Base-by-base conservation (phyloP, 2,329 filamentous ascomycete species). In the Penicillium concentricum region DNA sequence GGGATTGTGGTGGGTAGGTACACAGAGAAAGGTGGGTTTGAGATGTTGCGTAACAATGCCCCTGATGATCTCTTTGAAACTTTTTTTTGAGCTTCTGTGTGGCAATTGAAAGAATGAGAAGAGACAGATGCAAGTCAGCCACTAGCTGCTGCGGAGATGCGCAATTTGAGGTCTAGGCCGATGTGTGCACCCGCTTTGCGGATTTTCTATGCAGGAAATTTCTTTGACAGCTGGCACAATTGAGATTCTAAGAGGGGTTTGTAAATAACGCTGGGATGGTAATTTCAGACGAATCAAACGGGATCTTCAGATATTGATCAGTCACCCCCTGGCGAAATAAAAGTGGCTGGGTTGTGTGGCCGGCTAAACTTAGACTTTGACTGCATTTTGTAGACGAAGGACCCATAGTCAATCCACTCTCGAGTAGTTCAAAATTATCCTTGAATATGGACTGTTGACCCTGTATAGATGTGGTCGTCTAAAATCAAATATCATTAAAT, bases 51-150 rank as follows among this genome's bases (percentile, higher is more conserved):
- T 26, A 26, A 45, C 30, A 28, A 54, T 46, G 13, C 34, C 41
- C 52, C 44, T 22, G 52, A 18, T 46, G 16, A 32, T 45, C 39
- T 12, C 28, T 34, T 47, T 51, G 35, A 48, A 46, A 30, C 44
- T 54, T 50, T 47, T 54, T 53, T 57, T 55, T 47, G 38, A 26
- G 46, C 30, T 52, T 46, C 28, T 59, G 56, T 62, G 61, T 61
- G 64, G 61, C 61, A 64, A 64, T 42, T 41, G 48, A 24, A 55
- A 56, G 35, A 54, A 18, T 39, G 52, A 58, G 59, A 60, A 50
- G 55, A 61, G 54, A 54, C 56, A 60, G 53, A 60, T 64, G 64
- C 63, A 65, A 52, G 60, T 61, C 55, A 63, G 57, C 57, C 63
- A 56, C 63, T 62, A 60, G 53, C 53, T 59, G 64, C 60, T 67